phyloP scores from a whole-genome alignment of 768 basidiomycete species.

The Cyathus striatus region DNA sequence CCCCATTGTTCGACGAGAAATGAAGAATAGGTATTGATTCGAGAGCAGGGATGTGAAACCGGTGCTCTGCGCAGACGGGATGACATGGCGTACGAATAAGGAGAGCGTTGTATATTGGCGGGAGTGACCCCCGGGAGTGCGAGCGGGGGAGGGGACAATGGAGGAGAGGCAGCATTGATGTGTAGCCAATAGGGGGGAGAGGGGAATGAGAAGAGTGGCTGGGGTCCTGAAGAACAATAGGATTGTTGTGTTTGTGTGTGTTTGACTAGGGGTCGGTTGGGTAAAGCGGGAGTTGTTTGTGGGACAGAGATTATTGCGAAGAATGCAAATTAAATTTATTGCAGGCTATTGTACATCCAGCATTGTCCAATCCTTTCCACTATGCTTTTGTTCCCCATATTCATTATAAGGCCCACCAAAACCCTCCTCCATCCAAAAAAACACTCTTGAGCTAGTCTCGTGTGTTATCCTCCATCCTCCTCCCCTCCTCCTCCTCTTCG shows the following conservation, averaged over 20 bases:
- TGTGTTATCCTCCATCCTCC: slow-evolving; percentile 5
- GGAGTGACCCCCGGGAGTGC: no score
- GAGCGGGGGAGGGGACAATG: no score
- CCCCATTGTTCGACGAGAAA: no score
- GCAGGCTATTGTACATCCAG: neutral
- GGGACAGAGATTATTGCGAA: no score
- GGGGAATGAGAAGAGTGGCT: no score
- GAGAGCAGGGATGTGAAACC: neutral
- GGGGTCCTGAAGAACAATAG: neutral
- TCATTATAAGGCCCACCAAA: slow-evolving; percentile 12
- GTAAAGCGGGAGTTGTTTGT: no score
- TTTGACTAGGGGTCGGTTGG: no score
- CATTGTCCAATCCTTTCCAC: no score
- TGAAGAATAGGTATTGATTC: no score
- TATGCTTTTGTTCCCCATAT: slow-evolving; percentile 7
- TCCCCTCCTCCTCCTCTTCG: slow-evolving; percentile 5
- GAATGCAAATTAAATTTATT: neutral
- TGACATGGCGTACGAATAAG: neutral
- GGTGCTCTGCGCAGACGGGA: neutral
- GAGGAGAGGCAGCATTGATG: no score
- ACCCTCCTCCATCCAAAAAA: neutral
- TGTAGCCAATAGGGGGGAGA: no score
- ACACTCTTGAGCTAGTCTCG: slow-evolving; percentile 22
- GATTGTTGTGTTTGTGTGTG: neutral
- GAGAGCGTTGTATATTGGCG: neutral